Conservation (phyloP, 1,139 yeast species). For the Ogataea hybrid region DNA sequence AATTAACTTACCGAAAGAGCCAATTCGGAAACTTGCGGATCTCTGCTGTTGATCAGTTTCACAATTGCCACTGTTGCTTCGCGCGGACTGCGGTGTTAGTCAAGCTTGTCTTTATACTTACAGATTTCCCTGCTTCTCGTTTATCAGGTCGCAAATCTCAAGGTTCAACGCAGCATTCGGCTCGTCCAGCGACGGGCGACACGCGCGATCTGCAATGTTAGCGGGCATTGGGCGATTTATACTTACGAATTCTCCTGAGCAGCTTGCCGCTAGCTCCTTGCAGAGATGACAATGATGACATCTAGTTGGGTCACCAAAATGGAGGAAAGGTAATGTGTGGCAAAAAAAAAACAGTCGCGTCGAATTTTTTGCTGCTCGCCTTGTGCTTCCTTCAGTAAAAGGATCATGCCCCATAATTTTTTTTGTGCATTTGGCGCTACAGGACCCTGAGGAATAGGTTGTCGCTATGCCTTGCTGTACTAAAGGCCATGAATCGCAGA, state of each 20-base stretch:
- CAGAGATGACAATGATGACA: conserved; percentile 31
- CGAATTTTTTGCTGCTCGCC: not conserved
- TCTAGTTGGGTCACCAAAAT: conserved; percentile 2
- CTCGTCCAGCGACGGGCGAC: conserved; percentile 78
- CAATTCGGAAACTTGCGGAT: conserved; percentile 71
- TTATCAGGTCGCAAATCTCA: conserved; percentile 91
- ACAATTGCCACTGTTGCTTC: conserved; percentile 92
- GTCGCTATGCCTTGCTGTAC: no score
- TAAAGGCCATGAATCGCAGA: no score
- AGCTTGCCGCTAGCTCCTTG: conserved; percentile 53
- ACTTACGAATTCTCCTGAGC: conserved; percentile 63
- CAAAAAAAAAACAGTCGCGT: conserved; percentile 9
- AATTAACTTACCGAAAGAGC: conserved; percentile 39
- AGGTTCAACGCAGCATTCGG: conserved; percentile 87
- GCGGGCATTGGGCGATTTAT: not conserved
- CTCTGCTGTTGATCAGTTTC: conserved; percentile 76
- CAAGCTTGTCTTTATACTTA: conserved; percentile 6
- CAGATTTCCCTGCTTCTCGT: conserved; percentile 85
- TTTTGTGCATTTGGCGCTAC: no score
- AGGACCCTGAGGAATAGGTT: no score
- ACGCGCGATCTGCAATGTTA: conserved; percentile 58
- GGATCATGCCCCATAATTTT: no score
- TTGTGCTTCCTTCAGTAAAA: no score
- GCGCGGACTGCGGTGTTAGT: conserved; percentile 48
- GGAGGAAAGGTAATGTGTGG: conserved; percentile 10